phyloP scores from a whole-genome alignment of 495 filamentous ascomycete genomes.

The Daldinia vernicosa region DNA sequence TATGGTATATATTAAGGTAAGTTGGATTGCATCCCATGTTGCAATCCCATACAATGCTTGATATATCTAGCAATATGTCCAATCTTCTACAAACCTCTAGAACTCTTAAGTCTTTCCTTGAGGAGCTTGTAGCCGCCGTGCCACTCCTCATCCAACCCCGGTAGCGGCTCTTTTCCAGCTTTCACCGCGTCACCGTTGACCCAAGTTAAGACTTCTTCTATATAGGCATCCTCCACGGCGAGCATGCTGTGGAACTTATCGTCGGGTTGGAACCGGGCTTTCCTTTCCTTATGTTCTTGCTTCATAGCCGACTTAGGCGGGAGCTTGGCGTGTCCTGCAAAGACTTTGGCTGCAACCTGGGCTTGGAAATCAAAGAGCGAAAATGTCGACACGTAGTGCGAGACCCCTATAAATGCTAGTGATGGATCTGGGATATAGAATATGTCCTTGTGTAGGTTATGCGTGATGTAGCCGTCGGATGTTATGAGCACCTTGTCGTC shows the following conservation, averaged over 20 bases:
- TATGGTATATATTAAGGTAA: too few species aligned
- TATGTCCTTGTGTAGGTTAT: slow-evolving; percentile 73
- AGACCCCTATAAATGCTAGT: slow-evolving; percentile 67
- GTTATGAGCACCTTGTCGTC: slow-evolving; percentile 65
- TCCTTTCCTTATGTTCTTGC: slow-evolving; percentile 59
- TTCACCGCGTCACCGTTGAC: slow-evolving; percentile 38
- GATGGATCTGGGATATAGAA: slow-evolving; percentile 73
- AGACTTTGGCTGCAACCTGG: slow-evolving; percentile 64
- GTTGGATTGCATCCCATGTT: not conserved
- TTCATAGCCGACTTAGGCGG: slow-evolving; percentile 60
- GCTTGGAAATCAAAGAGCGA: slow-evolving; percentile 73
- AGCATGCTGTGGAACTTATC: slow-evolving; percentile 43
- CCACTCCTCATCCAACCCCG: slow-evolving; percentile 42
- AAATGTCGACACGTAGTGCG: slow-evolving; percentile 69
- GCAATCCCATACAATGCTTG: not conserved
- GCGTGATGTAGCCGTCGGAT: slow-evolving; percentile 66
- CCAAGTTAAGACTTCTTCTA: slow-evolving; percentile 39
- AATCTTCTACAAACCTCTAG: not conserved
- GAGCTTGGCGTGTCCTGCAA: slow-evolving; percentile 61
- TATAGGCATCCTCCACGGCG: slow-evolving; percentile 36
- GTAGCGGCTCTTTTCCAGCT: slow-evolving; percentile 33
- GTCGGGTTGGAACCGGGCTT: slow-evolving; percentile 36
- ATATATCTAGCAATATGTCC: not conserved
- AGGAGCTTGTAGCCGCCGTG: slow-evolving; percentile 30
- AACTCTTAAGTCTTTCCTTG: slow-evolving; percentile 20